Evolutionary conservation across 2,329 filamentous ascomycete genomes (phyloP), one percentile per base, ranked within the genome.

Genomic region (Botrytis sinoallii): DNA sequence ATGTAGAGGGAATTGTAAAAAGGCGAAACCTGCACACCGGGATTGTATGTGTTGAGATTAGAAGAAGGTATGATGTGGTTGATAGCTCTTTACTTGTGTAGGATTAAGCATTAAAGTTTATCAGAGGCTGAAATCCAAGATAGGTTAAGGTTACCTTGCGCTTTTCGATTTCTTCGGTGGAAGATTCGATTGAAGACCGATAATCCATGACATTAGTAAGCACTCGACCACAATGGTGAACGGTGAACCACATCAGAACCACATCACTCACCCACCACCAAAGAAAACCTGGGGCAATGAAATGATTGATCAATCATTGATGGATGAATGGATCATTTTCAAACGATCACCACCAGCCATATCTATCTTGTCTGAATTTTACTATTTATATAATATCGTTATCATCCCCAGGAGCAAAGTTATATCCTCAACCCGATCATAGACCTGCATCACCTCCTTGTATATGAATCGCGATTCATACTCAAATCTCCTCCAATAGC

Each of bases 1-100:
- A 74, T 74, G 74, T 66, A 74, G 76, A 76, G 72, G 75, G 76
- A 76, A 77, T 66, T 75, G 74, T 76, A 5, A 42, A 78, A 76
- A 76, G 79, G 77, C 76, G 77, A 79, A 76, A 78, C 77, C 78
- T 79, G 78, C 77, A 80, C 79, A 76, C 77, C 77, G 77, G 77
- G 73, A 25, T 44, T 60, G 25, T n/a, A 55, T 44, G 29, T 57
- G 40, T 69, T 55, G 44, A 35, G 52, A 46, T 64, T 72, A 46
- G 63, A n/a, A 52, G 64, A 59, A 42, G 42, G 55, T 29, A 44
- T 40, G 46, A 29, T 25, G 69, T 71, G 42, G 69, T 71, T 65
- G 69, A 71, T 71, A 71, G 69, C 69, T 71, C 69, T 71, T 65
- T 32, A 14, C 35, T 18, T 57, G 66, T 68, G n/a, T 32, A 32